Conservation (phyloP, 139 green algal genomes). For the Chlamydomonas sp. region DNA sequence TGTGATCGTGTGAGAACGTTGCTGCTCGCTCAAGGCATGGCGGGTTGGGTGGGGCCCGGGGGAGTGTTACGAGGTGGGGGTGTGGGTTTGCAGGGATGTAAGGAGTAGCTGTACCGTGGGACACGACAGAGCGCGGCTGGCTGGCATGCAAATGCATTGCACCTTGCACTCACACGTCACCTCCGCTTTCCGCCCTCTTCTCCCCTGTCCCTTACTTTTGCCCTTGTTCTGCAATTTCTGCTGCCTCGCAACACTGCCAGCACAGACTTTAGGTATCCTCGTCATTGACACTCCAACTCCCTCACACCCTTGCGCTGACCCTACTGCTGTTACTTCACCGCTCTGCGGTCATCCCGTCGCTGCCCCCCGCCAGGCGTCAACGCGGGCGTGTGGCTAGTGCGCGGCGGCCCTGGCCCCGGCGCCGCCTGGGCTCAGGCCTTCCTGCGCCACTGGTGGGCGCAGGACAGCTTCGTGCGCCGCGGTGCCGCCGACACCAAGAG, state of each 20-base stretch:
- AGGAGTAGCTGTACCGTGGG: no score
- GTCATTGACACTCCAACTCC: neutral
- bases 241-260: no score
- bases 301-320: neutral
- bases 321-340: neutral
- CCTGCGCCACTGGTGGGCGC: conserved; percentile 53
- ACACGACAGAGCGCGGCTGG: neutral
- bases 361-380: conserved; percentile 15
- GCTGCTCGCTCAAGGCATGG: no score
- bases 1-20: no score
- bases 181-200: neutral
- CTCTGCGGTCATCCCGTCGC: neutral
- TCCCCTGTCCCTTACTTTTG: neutral
- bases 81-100: no score
- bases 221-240: no score
- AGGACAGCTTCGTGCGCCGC: conserved; percentile 42
- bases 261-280: no score
- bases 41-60: no score
- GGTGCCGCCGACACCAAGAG: conserved; percentile 44
- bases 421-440: conserved; percentile 50
- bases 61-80: no score
- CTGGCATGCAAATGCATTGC: neutral
- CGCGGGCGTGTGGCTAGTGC: conserved; percentile 58
- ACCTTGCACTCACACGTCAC: neutral
- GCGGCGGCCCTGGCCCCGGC: neutral